Percentiles rank a stretch among this genome's conserved stretches.
Evolutionary conservation across 805 yeast genomes (phyloP).

Genomic region (Cyberlindnera maclurae): DNA sequence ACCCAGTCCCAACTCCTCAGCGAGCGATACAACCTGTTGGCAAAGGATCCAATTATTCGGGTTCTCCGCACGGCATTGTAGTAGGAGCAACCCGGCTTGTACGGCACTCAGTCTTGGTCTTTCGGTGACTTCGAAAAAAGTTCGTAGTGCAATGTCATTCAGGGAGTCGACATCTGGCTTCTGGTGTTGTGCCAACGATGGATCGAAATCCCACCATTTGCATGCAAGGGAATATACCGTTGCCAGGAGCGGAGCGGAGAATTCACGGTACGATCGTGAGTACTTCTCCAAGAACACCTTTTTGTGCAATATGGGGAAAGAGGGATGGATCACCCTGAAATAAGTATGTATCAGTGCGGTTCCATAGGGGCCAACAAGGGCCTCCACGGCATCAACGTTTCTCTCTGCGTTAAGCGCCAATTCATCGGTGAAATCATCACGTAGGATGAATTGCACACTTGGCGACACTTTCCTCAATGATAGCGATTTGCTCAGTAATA

Average conservation of each 20-base stretch:
- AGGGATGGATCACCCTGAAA: slow-evolving; percentile 82
- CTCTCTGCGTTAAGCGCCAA: slow-evolving; percentile 61
- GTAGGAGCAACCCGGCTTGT: slow-evolving; percentile 75
- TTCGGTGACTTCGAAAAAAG: slow-evolving; percentile 66
- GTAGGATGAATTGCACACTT: slow-evolving; percentile 64
- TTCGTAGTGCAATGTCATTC: slow-evolving; percentile 57
- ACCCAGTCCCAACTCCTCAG: slow-evolving; percentile 89
- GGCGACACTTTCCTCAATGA: slow-evolving; percentile 75
- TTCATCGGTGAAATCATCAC: slow-evolving; percentile 74
- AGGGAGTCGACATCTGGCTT: slow-evolving; percentile 73
- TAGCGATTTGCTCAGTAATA: slow-evolving; percentile 58
- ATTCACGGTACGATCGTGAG: slow-evolving; percentile 82
- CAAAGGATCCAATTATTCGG: slow-evolving; percentile 78
- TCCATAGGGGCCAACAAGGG: slow-evolving; percentile 88
- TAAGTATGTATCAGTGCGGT: slow-evolving; percentile 71
- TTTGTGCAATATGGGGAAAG: slow-evolving; percentile 86
- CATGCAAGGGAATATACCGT: slow-evolving; percentile 84
- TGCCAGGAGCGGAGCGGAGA: slow-evolving; percentile 85
- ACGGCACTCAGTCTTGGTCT: slow-evolving; percentile 89
- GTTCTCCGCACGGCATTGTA: slow-evolving; percentile 53
- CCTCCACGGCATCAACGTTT: slow-evolving; percentile 79
- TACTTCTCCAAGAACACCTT: slow-evolving; percentile 89
- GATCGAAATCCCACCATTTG: slow-evolving; percentile 83
- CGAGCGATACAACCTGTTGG: slow-evolving; percentile 78
- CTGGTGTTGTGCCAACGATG: slow-evolving; percentile 64